Evolutionary conservation across 805 yeast species (phyloP), one percentile per base, ranked within the genome.

Genomic region (Tetrapisispora iriomotensis): DNA sequence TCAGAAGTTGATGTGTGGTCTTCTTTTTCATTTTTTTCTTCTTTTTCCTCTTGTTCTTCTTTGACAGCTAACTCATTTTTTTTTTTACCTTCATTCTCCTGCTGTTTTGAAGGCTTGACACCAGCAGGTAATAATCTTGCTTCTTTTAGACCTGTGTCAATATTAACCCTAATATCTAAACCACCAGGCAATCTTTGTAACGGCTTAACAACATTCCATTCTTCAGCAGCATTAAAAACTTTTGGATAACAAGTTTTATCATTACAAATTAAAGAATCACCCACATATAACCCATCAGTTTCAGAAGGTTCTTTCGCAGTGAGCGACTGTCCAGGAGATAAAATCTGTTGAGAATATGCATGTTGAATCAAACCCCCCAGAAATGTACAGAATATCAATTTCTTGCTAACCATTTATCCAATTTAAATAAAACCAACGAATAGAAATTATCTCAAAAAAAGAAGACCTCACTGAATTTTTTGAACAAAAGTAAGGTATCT

Each of bases 161-260:
- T 61, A 55, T 85, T 79, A 48, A 88, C 50, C 46, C 84, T 68
- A 10, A 87, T 75, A 57, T 83, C 88, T 23, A 56, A 40, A 12
- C 96, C 97, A 6, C 73, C 74, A 0, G 96, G 95, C 3, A 88
- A 68, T 7, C 72, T 68, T 51, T 85, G 95, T n/a, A 79, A 86
- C 35, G 73, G 79, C 47, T 62, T 67, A 5, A 88, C 72, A 2
- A 54, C 53, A 61, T 78, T 76, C 94, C 95, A 88, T 46, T 81
- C 74, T 1, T 54, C 44, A 0, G 77, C 60, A 1, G 96, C 82
- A 28, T 60, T 72, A 53, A 87, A 86, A 2, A 72, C 44, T 31
- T 61, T 61, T 1, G 84, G 82, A 51, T 82, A 82, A 50, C 90
- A 82, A 26, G 32, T 20, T 9, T 15, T 26, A n/a, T 30, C 30